phyloP scores from a whole-genome alignment of 345 rosid genomes.

The Salix brachista region DNA sequence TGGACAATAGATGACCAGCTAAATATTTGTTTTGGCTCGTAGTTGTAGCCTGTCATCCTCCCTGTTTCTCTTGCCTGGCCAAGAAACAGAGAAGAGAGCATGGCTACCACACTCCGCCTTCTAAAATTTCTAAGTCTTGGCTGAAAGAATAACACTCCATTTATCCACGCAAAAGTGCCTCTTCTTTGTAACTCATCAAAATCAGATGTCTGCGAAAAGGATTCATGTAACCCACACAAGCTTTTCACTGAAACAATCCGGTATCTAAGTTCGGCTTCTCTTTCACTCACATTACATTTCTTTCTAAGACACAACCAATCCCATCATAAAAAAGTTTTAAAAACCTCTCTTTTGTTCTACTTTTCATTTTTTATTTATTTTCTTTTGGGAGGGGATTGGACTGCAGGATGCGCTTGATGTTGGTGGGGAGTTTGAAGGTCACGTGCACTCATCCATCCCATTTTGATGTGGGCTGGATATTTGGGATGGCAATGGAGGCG shows the following conservation, averaged over 20 bases:
- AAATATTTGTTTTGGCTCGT: too few relatives aligned
- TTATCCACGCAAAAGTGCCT: constrained; percentile 11
- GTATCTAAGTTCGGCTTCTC: constrained; percentile 41
- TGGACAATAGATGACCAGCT: too few relatives aligned
- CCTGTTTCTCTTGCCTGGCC: neutral
- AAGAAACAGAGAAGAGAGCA: constrained; percentile 19
- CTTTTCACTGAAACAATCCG: constrained; percentile 25
- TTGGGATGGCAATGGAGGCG: constrained; percentile 99
- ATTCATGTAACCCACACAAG: constrained; percentile 16
- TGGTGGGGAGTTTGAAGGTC: constrained; percentile 75
- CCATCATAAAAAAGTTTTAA: neutral
- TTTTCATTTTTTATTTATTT: neutral
- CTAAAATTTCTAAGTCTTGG: constrained; percentile 39
- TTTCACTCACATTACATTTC: constrained; percentile 63
- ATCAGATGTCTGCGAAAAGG: constrained; percentile 2
- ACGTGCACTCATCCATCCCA: constrained; percentile 67
- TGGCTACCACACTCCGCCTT: constrained; percentile 72
- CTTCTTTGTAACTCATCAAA: constrained; percentile 14
- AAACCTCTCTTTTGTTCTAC: neutral
- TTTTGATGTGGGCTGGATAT: constrained; percentile 67
- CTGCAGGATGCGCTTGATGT: constrained; percentile 76
- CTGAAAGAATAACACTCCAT: constrained; percentile 15
- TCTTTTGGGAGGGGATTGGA: neutral
- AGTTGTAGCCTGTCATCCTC: too few relatives aligned
- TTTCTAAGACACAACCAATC: constrained; percentile 45